Base-by-base conservation (phyloP, 441 rosid species). In the Corymbia citriodora region DNA sequence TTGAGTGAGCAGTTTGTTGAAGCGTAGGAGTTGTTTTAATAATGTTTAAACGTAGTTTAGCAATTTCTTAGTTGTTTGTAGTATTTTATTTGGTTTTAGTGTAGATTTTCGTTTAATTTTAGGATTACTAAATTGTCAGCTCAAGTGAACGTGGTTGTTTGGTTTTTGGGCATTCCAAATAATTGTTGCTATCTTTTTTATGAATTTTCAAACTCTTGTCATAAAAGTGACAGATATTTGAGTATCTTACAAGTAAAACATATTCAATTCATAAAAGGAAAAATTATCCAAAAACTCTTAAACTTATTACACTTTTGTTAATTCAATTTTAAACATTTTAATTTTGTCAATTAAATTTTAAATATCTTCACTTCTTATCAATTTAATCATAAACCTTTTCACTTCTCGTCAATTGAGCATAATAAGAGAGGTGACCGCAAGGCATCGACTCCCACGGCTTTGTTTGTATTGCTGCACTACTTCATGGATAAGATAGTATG, bases 381-480 rank as follows among this genome's bases (percentile, higher is more conserved):
- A 36, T 36, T 36, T 36, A 36, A 36, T 36, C 40, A 36, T 36
- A 36, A 36, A 36, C 5, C 4, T 36, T 36, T 36, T 36, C 40
- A 40, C 45, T 40, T 40, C 6, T 40, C 45, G 6, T 40, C 45
- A 40, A 40, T 40, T 40, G 45, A 57, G 29, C 63, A 23, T 9
- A 1, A 23, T 57, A 4, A 27, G 63, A 57, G 6, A 57, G 63
- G 29, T 4, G 29, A 57, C 29, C 0, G 29, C 25, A 57, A 57
- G 0, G 13, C 29, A 23, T 57, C 13, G 6, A 57, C 13, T 57
- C 29, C 0, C 0, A 12, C 13, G 2, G 29, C 63, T 57, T 57
- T 57, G 29, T 57, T 57, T 23, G 63, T 23, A 57, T 57, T 4
- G 13, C 21, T 57, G 23, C 27, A 9, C 27, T 57, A 57, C 61